Base-by-base conservation (phyloP, 331 rosid species). In the Rhamnella rubrinervis region DNA sequence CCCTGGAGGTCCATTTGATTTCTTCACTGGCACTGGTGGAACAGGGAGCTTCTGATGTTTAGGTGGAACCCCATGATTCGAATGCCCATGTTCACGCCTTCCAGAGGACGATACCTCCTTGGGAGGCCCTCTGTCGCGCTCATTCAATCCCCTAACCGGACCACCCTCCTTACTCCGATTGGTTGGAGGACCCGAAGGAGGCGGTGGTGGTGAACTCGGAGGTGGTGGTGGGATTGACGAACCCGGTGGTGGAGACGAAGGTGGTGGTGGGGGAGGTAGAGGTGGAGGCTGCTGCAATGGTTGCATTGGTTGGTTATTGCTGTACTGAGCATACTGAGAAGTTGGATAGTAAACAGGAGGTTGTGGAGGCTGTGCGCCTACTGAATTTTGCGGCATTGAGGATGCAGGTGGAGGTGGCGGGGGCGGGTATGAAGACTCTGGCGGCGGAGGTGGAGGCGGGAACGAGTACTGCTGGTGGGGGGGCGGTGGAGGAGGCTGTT, bases 201-300 rank as follows among this genome's bases (percentile, higher is more conserved):
- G 96, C 7, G 91, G 89, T 3, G 89, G 89, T 0, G 97, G 83
- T 11, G 90, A 85, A 65, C 68, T 77, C 0, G 91, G 98, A 0
- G 97, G 98, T 0, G 93, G 97, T 0, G 92, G 97, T 0, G 90
- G 97, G 44, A 85, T 59, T 15, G 93, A 84, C 37, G 84, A 76
- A 25, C 71, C 81, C 6, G 93, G 96, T 0, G 95, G 89, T 7
- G 87, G 87, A 26, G 90, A 84, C 15, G 82, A 70, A 39, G 96
- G 92, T 0, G 85, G 92, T 1, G 82, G 87, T 0, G 85, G 86
- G 0, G 98, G 97, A 1, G 79, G 87, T 0, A 77, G 85, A 4
- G 79, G 87, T 0, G 79, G 85, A 4, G 74, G 80, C 66, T 59
- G 77, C 58, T 60, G 84, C 35, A 72, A 52, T 57, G 85, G 78